Evolutionary conservation across 2,329 filamentous ascomycete genomes (phyloP).

Genomic region (Arthrobotrys megalospora): DNA sequence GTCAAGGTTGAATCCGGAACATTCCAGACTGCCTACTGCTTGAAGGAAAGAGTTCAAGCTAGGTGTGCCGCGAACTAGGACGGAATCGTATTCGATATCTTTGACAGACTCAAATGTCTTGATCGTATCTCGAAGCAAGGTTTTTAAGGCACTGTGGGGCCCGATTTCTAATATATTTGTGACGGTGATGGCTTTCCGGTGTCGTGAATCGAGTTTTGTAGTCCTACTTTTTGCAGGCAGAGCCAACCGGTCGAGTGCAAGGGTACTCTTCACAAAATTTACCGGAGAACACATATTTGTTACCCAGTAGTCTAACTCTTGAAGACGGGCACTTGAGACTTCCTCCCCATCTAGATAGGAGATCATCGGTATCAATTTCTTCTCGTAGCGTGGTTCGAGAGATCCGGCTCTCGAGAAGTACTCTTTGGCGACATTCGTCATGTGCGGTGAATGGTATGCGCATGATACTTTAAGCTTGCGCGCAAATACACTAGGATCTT

Average conservation of each 20-base stretch:
- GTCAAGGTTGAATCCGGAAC: conserved; percentile 23
- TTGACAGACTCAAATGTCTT: conserved; percentile 12
- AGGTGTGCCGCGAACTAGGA: conserved; percentile 17
- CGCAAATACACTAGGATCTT: conserved; percentile 61
- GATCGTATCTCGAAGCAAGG: conserved; percentile 27
- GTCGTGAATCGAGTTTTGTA: conserved; percentile 17
- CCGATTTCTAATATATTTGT: conserved; percentile 49
- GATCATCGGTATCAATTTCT: conserved; percentile 12
- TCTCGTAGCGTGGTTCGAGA: conserved; percentile 8
- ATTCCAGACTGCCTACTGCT: conserved; percentile 26
- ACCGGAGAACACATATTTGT: conserved; percentile 29
- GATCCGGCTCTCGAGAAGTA: conserved; percentile 62
- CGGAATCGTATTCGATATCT: conserved; percentile 39
- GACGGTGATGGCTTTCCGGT: conserved; percentile 9
- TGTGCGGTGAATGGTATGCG: conserved; percentile 69
- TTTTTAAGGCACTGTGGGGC: conserved; percentile 30
- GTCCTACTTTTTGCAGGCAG: not conserved
- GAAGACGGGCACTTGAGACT: conserved; percentile 13
- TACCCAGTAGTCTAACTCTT: conserved; percentile 38
- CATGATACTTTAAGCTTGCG: conserved; percentile 68
- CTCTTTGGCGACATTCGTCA: conserved; percentile 66
- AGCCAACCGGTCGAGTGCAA: conserved; percentile 19
- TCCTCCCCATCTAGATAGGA: conserved; percentile 35
- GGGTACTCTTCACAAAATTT: conserved; percentile 7
- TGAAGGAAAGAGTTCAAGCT: conserved; percentile 11